phyloP scores from a whole-genome alignment of 169 alveolate species.

The Perkinsus olseni region DNA sequence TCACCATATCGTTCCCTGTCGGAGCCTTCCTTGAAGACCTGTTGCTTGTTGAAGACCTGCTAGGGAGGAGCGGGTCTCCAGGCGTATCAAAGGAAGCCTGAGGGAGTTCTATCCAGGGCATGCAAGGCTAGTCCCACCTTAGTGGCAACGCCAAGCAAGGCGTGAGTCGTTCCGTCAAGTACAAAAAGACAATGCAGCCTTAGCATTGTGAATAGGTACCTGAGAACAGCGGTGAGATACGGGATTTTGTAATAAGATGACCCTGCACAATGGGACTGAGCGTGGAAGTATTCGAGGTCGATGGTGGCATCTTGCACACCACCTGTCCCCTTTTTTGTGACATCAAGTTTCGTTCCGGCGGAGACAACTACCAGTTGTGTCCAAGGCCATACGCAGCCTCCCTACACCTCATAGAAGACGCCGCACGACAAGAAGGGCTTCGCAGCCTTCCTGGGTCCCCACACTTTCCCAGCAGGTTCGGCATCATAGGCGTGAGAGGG shows the following conservation, averaged over 20 bases:
- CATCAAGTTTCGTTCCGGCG: not conserved
- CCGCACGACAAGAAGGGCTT: too few relatives aligned
- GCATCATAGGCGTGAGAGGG: too few relatives aligned
- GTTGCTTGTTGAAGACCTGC: not conserved
- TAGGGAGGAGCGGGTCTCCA: not conserved
- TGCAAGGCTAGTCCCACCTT: not conserved
- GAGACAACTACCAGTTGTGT: not conserved
- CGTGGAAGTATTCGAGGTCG: too few relatives aligned
- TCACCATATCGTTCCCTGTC: not conserved
- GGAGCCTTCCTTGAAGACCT: not conserved
- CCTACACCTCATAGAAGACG: too few relatives aligned
- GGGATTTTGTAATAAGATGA: too few relatives aligned
- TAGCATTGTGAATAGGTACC: not conserved
- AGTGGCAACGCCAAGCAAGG: not conserved
- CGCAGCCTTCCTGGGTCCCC: too few relatives aligned
- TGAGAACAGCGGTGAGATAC: not conserved
- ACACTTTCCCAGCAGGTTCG: too few relatives aligned
- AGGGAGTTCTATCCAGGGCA: not conserved
- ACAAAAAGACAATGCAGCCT: not conserved
- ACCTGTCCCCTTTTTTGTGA: not conserved
- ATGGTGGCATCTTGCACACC: not conserved
- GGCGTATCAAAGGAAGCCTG: not conserved
- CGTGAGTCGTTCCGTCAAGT: not conserved
- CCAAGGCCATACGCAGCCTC: too few relatives aligned
- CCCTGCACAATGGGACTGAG: too few relatives aligned